These are phyloP conservation scores for Neonectria neomacrospora DNA, from an alignment of 2,329 filamentous ascomycete species.

Conservation along the genomic window DNA sequence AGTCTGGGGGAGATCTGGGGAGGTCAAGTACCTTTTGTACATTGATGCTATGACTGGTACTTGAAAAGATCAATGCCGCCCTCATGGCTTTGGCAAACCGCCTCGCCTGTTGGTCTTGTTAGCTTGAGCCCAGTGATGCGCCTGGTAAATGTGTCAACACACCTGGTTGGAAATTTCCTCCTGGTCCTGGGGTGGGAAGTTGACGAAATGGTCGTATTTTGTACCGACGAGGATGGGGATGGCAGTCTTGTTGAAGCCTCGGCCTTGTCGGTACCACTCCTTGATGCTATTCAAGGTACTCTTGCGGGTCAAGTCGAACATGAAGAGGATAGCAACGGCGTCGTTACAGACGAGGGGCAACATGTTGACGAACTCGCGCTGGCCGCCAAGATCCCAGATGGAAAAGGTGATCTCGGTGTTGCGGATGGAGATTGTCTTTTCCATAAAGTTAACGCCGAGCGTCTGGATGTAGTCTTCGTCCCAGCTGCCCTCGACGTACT, in stretches of 20 bases:
- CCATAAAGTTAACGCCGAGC: slow-evolving; percentile 99
- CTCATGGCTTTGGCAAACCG: slow-evolving; percentile 99
- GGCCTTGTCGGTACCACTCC: slow-evolving; percentile 98
- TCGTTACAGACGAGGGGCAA: slow-evolving; percentile 99
- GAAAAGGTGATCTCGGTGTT: slow-evolving; percentile 99
- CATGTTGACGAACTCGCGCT: slow-evolving; percentile 99
- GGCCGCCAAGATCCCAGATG: slow-evolving; percentile 98
- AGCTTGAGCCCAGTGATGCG: slow-evolving; percentile 2
- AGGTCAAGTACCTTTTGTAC: slow-evolving; percentile 82
- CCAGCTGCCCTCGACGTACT: slow-evolving; percentile 99
- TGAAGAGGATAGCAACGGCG: slow-evolving; percentile 97
- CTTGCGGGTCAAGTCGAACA: slow-evolving; percentile 98
- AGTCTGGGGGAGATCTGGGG: background rate
- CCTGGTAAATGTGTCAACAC: slow-evolving; percentile 34
- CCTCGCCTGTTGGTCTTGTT: slow-evolving; percentile 72
- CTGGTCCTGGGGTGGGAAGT: slow-evolving; percentile 96
- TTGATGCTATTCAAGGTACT: slow-evolving; percentile 99
- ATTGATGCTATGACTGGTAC: slow-evolving; percentile 99
- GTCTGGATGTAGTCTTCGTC: slow-evolving; percentile 99
- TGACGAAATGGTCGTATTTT: slow-evolving; percentile 99
- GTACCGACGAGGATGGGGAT: slow-evolving; percentile 97
- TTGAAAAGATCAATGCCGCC: slow-evolving; percentile 96
- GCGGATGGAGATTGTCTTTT: slow-evolving; percentile 98
- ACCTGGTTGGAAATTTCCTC: slow-evolving; percentile 98
- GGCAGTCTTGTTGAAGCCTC: slow-evolving; percentile 99